Evolutionary conservation across 192 early-diverging fungal species (phyloP).

Genomic region (Umbelopsis sp.): DNA sequence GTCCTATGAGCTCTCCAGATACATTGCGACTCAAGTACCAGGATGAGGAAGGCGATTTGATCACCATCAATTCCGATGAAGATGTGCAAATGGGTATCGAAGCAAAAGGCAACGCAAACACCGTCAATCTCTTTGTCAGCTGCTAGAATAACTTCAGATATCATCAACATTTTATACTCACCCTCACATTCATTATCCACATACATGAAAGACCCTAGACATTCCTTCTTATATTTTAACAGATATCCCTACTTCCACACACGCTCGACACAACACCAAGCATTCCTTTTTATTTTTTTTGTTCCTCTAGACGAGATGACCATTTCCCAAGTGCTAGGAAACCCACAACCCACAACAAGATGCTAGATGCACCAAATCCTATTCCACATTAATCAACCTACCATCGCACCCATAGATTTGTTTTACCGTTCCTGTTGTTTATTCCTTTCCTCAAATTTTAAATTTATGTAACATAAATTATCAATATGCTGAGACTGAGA

Average conservation of each 20-base stretch:
- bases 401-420: constrained; percentile 3
- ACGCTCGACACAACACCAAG: not conserved
- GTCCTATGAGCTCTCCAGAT: constrained; percentile 56
- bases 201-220: not conserved
- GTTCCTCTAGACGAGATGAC: not conserved
- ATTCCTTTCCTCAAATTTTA: too few relatives aligned
- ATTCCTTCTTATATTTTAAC: not conserved
- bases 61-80: constrained; percentile 82
- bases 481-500: too few relatives aligned
- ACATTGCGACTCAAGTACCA: constrained; percentile 77
- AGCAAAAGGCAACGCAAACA: constrained; percentile 42
- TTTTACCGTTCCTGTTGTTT: not conserved
- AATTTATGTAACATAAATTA: too few relatives aligned
- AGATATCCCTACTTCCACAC: not conserved
- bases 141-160: constrained; percentile 22
- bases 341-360: constrained; percentile 1
- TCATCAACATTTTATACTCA: too few relatives aligned
- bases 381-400: not conserved
- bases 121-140: constrained; percentile 59
- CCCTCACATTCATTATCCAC: not conserved
- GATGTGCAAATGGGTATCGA: constrained; percentile 94
- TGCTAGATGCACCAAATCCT: constrained; percentile 14
- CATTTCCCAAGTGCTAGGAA: not conserved
- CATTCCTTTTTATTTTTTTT: not conserved
- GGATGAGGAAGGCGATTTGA: constrained; percentile 91